phyloP scores from a whole-genome alignment of 257 asterid species.

The Solanum etuberosum region DNA sequence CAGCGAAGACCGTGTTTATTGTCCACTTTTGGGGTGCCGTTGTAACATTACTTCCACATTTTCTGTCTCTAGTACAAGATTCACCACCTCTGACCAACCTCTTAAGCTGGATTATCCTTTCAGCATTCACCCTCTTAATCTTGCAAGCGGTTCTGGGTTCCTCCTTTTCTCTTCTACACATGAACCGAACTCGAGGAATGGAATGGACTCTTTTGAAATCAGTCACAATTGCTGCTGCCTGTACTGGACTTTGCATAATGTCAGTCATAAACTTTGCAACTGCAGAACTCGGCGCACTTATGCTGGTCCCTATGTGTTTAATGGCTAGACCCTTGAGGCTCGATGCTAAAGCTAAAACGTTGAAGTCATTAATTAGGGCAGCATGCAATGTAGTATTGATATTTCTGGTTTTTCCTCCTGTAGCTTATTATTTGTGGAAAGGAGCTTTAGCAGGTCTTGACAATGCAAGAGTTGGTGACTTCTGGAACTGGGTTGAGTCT shows the following conservation, averaged over 20 bases:
- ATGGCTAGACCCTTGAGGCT: constrained; percentile 50
- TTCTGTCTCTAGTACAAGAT: constrained; percentile 31
- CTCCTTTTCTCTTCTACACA: constrained; percentile 1
- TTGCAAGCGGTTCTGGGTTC: constrained; percentile 25
- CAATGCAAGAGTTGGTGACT: constrained; percentile 41
- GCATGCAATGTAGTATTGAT: constrained; percentile 32
- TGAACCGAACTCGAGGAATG: constrained; percentile 14
- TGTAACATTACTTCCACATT: constrained; percentile 58
- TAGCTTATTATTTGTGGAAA: constrained; percentile 29
- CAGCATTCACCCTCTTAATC: constrained; percentile 39
- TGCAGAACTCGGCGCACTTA: constrained; percentile 81
- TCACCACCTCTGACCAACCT: constrained; percentile 44
- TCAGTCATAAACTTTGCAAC: constrained; percentile 88
- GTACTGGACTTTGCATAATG: constrained; percentile 85
- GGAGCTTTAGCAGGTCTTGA: constrained; percentile 48
- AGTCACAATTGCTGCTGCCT: constrained; percentile 63
- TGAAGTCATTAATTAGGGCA: constrained; percentile 22
- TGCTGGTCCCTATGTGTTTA: constrained; percentile 82
- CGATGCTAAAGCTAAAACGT: constrained; percentile 8
- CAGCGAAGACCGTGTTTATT: constrained; percentile 55
- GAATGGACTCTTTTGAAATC: constrained; percentile 75
- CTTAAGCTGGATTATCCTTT: constrained; percentile 33
- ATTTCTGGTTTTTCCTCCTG: constrained; percentile 55
- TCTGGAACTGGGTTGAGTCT: constrained; percentile 80
- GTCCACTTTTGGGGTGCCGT: constrained; percentile 75